A percentile compares a stretch with the other conserved stretches of the same genome.
Conservation (phyloP, 768 basidiomycete genomes). For the Arthromyces matolae region DNA sequence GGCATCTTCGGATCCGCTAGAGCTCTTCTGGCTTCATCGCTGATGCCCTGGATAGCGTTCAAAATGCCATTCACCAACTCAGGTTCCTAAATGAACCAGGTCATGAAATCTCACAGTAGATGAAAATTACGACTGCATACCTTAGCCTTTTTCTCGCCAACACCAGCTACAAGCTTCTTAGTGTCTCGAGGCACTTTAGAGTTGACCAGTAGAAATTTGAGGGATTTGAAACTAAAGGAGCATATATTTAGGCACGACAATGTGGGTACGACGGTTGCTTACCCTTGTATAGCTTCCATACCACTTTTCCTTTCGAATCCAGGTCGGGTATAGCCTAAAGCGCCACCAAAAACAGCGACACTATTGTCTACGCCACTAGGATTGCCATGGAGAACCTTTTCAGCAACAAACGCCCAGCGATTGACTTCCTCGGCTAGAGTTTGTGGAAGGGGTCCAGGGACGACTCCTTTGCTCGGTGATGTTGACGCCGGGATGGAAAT, state of each 20-base stretch:
- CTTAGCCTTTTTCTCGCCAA: conserved; percentile 63
- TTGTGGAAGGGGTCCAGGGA: conserved; percentile 61
- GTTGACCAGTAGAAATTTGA: conserved; percentile 88
- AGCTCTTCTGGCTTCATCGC: conserved; percentile 72
- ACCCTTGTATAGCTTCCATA: conserved; percentile 87
- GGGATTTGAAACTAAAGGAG: conserved; percentile 74
- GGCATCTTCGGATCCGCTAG: conserved; percentile 72
- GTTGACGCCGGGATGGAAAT: conserved; percentile 52
- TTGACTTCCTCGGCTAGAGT: conserved; percentile 78
- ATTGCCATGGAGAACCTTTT: conserved; percentile 96
- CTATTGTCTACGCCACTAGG: conserved; percentile 98
- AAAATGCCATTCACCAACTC: conserved; percentile 76
- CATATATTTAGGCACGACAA: conserved; percentile 11
- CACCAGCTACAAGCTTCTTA: conserved; percentile 90
- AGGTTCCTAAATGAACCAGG: conserved; percentile 58
- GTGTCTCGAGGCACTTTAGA: conserved; percentile 93
- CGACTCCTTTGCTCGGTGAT: conserved; percentile 42
- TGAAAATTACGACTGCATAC: conserved; percentile 46
- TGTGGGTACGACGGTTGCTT: conserved; percentile 30
- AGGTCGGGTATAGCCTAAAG: conserved; percentile 81
- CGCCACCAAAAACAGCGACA: conserved; percentile 89
- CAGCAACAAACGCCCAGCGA: conserved; percentile 88
- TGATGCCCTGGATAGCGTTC: conserved; percentile 78
- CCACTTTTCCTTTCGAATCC: conserved; percentile 75
- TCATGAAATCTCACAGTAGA: too few relatives aligned